phyloP scores from a whole-genome alignment of 2,329 filamentous ascomycete species.

The Cercospora sesami region DNA sequence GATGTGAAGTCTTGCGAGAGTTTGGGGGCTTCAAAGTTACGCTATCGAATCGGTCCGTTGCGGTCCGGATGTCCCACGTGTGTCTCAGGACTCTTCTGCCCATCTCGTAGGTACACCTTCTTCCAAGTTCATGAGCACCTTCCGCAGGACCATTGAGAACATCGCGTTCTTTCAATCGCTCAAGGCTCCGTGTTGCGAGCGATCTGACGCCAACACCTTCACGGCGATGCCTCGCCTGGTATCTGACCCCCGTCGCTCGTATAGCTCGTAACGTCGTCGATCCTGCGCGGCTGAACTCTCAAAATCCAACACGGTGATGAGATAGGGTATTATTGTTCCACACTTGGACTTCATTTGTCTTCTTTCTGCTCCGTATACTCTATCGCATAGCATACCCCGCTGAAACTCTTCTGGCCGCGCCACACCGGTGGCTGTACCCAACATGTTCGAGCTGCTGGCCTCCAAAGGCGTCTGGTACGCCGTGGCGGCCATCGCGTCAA shows the following conservation, averaged over 20 bases:
- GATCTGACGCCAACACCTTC: too few relatives aligned
- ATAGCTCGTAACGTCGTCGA: not conserved
- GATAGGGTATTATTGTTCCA: not conserved
- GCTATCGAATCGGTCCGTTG: not conserved
- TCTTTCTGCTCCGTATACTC: not conserved
- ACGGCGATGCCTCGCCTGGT: not conserved
- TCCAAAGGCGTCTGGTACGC: slow-evolving; percentile 29
- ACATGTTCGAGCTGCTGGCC: slow-evolving; percentile 25
- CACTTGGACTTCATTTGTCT: not conserved
- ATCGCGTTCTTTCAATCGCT: too few relatives aligned
- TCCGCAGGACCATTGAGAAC: too few relatives aligned
- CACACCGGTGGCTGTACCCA: not conserved
- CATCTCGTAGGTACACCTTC: too few relatives aligned
- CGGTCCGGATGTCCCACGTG: not conserved
- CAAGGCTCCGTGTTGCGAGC: too few relatives aligned
- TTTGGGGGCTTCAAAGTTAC: not conserved
- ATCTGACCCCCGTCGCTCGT: not conserved
- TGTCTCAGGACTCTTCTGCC: too few relatives aligned
- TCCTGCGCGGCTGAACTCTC: not conserved
- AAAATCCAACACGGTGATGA: not conserved
- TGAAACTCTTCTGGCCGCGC: not conserved
- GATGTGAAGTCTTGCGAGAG: not conserved
- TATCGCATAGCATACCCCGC: not conserved
- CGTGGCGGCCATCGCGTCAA: slow-evolving; percentile 27
- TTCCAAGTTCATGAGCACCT: too few relatives aligned